Conservation (phyloP, 257 asterid genomes). For the Paulownia fortunei region DNA sequence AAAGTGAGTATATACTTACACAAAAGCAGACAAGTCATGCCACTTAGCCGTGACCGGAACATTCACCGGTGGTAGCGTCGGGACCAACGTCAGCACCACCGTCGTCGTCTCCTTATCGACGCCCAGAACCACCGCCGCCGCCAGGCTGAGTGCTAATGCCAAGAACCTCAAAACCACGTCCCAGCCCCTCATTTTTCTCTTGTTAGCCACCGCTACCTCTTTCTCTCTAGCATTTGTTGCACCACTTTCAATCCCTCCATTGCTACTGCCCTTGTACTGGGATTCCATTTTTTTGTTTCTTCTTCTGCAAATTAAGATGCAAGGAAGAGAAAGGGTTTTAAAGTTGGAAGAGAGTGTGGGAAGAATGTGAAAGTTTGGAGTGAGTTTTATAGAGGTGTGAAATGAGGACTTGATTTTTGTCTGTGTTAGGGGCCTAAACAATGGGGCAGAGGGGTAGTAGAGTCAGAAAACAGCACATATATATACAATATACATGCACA, state of each 20-base stretch:
- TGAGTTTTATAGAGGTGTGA: conserved; percentile 21
- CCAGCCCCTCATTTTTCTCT: conserved; percentile 39
- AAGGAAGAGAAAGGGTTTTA: not conserved
- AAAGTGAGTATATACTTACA: conserved; percentile 41
- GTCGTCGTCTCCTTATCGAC: conserved; percentile 49
- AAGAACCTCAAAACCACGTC: conserved; percentile 61
- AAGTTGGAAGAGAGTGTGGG: not conserved
- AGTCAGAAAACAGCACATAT: not conserved
- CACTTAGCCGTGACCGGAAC: conserved; percentile 63
- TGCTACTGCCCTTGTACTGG: conserved; percentile 27
- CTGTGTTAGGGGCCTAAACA: not conserved
- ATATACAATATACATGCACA: not conserved
- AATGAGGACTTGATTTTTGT: not conserved
- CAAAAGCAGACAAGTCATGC: conserved; percentile 68
- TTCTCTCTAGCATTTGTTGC: conserved; percentile 12
- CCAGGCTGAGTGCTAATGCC: conserved; percentile 47
- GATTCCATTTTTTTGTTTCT: conserved; percentile 37
- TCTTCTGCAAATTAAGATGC: not conserved
- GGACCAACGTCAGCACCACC: conserved; percentile 45
- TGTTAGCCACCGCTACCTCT: conserved; percentile 48
- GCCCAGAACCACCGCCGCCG: conserved; percentile 69
- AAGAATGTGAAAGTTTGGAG: not conserved
- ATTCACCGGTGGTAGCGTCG: conserved; percentile 60
- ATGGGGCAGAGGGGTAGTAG: not conserved
- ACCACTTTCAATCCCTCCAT: conserved; percentile 38